Base-by-base conservation (phyloP, 169 alveolate genomes). In the Cryptosporidium parvum region DNA sequence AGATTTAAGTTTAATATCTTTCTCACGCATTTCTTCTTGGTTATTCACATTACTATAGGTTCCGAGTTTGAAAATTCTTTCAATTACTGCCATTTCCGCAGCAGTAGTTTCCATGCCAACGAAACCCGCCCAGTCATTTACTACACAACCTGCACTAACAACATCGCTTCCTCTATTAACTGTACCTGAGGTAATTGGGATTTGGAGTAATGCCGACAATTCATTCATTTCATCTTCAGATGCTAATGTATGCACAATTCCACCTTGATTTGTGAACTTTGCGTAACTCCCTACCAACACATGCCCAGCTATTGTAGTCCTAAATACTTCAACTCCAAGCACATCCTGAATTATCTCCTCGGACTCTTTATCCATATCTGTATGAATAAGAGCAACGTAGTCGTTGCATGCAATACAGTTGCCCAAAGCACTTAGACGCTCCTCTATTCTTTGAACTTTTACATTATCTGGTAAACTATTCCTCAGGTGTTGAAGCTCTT, bases 31-130 rank as follows among this genome's bases (percentile, higher is more conserved):
- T 26, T 85, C 84, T 56, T 91, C 86, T 21, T 93, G 85, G n/a
- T 91, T n/a, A 58, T 92, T 89, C n/a, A 89, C 56, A 44, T 73
- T 93, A 44, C 92, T 58, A 31, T 95, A 93, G 35, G 93, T 91
- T 51, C 96, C 96, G 26, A 97, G 94, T 92, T 97, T 97, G 93
- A 97, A 98, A 18, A 97, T 97, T 45, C 97, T 97, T 92, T 98
- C 99, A 73, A 98, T 94, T 18, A 97, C 97, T 42, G 98, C 96
- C 56, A 98, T 92, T 94, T 98, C 99, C 12, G 99, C 97, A 23
- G 99, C 97, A 26, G 99, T 98, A n/a, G 99, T 98, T 72, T 98
- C 99, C 95, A 97, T 96, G 44, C 99, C 99, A 85, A 99, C 97
- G 91, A 98, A 98, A 12, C 99, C 99, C 9, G 98, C 96, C 99